Evolutionary conservation across 2,329 filamentous ascomycete species (phyloP), one percentile per base, ranked within the genome.

Genomic region (Apiospora sp.): DNA sequence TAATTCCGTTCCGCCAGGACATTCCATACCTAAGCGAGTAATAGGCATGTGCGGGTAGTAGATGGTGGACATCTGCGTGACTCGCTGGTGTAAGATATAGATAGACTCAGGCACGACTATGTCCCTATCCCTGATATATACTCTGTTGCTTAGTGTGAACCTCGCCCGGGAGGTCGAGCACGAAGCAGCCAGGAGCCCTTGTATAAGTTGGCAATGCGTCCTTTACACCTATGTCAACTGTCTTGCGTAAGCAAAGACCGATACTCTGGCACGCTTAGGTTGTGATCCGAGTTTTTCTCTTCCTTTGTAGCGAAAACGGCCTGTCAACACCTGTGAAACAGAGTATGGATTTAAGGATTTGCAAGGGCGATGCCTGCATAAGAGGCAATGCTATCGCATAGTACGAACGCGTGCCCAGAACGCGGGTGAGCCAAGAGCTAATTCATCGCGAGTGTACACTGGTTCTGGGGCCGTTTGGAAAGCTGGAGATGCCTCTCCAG

Each of bases 11-110:
- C 58, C 58, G n/a, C 14, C 19, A 41, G 10, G 34, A 64, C 34
- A 10, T 64, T 12, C 34, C 30, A 64, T 64, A 34, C 30, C 58
- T 41, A 64, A 64, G 58, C 58, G 58, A 64, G 58, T n/a, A 41
- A 64, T 64, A 64, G 34, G 10, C 5, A 64, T 19, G 58, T 41
- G 34, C 34, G 14, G 19, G 6, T 34, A n/a, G 58, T 30, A n/a
- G 34, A 8, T 13, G 3, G 16, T 22, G 54, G 54, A 61, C 34
- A 61, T n/a, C 3, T 64, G 10, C 4, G 58, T 61, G 58, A 41
- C 58, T 64, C 34, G 58, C 58, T 13, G 19, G 6, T 41, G 30
- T 37, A 1, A 24, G 22, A 41, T 41, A 41, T 41, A 64, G 34
- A 64, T 41, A 41, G 58, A 64, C 22, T 61, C 34, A 22, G 54